Conservation (phyloP, 805 yeast species). For the Metschnikowia gruessii region DNA sequence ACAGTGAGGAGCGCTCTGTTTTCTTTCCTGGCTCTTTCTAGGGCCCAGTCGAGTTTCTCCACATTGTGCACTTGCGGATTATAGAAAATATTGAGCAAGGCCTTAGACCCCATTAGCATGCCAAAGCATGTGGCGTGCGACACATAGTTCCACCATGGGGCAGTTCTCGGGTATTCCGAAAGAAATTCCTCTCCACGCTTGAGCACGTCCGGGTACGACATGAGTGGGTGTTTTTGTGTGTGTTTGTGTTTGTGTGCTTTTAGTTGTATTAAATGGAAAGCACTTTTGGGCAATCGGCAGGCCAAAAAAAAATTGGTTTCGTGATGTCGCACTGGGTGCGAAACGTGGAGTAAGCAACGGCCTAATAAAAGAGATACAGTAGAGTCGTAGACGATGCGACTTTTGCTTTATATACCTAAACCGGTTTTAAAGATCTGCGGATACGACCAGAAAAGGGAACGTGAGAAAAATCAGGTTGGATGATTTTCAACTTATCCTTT, state of each 20-base stretch:
- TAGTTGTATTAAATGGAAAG: neutral
- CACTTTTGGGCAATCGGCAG: neutral
- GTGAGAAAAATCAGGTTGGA: too few species aligned
- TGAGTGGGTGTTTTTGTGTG: too few species aligned
- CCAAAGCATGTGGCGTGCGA: constrained; percentile 67
- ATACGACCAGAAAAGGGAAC: neutral
- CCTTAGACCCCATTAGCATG: constrained; percentile 63
- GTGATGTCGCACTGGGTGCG: constrained; percentile 6
- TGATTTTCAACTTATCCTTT: too few species aligned
- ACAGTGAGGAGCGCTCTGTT: constrained; percentile 77
- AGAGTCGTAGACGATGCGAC: neutral
- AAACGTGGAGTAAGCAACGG: constrained; percentile 6
- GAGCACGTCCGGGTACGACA: constrained; percentile 46
- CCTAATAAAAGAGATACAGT: neutral
- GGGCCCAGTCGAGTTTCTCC: constrained; percentile 61
- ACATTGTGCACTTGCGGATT: constrained; percentile 59
- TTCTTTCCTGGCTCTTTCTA: constrained; percentile 60
- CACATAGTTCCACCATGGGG: constrained; percentile 60
- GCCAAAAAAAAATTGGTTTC: neutral
- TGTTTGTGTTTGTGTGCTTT: neutral
- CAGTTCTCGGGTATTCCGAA: constrained; percentile 55
- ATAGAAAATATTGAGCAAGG: constrained; percentile 59
- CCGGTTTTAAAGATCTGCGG: neutral
- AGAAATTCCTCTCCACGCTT: constrained; percentile 70
- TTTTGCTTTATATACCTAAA: too few species aligned